Evolutionary conservation across 2,329 filamentous ascomycete genomes (phyloP).

Genomic region (Decorospora gaudefroyi): DNA sequence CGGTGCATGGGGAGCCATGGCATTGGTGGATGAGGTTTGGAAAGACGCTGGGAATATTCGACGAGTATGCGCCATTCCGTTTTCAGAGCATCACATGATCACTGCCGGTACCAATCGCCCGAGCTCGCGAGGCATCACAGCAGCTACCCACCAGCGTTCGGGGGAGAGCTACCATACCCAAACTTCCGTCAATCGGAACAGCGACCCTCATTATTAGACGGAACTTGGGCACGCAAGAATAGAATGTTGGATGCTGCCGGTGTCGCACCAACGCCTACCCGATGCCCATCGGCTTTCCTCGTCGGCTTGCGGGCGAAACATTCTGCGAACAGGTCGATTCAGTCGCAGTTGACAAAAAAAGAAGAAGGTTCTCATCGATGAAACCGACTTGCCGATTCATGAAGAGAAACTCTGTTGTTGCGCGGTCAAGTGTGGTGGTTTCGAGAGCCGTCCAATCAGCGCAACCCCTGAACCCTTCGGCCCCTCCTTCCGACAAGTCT

Average conservation of each 20-base stretch:
- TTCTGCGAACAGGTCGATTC: neutral
- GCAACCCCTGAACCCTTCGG: constrained; percentile 26
- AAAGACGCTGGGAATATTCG: neutral
- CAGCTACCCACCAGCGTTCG: no score
- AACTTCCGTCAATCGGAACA: no score
- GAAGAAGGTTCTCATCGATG: constrained; percentile 13
- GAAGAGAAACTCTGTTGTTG: constrained; percentile 23
- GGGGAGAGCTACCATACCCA: no score
- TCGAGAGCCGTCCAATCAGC: constrained; percentile 23
- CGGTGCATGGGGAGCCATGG: constrained; percentile 33
- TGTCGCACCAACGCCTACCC: constrained; percentile 1
- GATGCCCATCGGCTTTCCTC: neutral
- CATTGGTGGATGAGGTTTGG: neutral
- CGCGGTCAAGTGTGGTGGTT: constrained; percentile 7
- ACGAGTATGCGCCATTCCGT: neutral
- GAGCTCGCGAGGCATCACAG: no score
- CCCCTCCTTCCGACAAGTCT: constrained; percentile 33
- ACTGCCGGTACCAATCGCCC: no score
- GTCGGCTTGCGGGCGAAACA: neutral
- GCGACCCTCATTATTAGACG: no score
- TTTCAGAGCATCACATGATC: constrained; percentile 12
- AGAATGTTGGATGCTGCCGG: constrained; percentile 5
- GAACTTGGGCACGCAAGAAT: constrained; percentile 12
- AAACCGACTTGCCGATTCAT: constrained; percentile 25
- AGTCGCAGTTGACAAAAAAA: constrained; percentile 18